Evolutionary conservation across 805 yeast species (phyloP), one percentile per base, ranked within the genome.

Genomic region (Kockiozyma suomiensis): DNA sequence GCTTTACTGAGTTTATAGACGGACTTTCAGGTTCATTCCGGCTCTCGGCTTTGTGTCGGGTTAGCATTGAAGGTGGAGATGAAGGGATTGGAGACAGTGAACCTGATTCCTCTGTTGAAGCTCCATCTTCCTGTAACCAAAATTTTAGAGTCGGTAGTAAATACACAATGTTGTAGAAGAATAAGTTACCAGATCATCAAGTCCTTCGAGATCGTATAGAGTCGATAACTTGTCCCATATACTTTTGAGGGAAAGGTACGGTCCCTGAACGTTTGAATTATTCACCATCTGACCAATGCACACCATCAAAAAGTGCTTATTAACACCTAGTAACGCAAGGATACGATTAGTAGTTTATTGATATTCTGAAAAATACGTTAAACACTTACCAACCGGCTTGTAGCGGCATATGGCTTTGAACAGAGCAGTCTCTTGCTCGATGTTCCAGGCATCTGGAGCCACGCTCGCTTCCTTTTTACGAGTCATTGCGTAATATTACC

Each of bases 301-400:
- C 21, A 74, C 62, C 76, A 76, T 73, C 47, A 72, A 66, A 62
- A 74, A 72, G 54, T 73, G 76, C 64, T 71, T 75, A 62, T 73
- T 74, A 50, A 66, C 33, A 23, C 68, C 68, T 65, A 42, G 10
- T 10, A 10, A 7, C 33, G 17, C 15, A 17, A 26, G n/a, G 41
- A 17, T 12, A 12, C 33, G 32, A 13, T 40, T 30, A 13, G 7
- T 21, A 40, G 5, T 26, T 41, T n/a, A 2, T 19, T 13, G 2
- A 25, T 33, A 13, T 3, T n/a, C n/a, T 13, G 12, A 5, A 5
- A 5, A 2, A 13, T 33, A 33, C 42, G 7, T 19, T 12, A 17
- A 6, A n/a, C 76, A 68, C 33, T 70, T 69, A 0, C 96, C 96
- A 0, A 85, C 85, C 0, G 94, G 94, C 70, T 85, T 85, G 74